Evolutionary conservation across 1,284 basidiomycete species (phyloP), one percentile per base, ranked within the genome.

Genomic region (Phellinidium pouzarii): DNA sequence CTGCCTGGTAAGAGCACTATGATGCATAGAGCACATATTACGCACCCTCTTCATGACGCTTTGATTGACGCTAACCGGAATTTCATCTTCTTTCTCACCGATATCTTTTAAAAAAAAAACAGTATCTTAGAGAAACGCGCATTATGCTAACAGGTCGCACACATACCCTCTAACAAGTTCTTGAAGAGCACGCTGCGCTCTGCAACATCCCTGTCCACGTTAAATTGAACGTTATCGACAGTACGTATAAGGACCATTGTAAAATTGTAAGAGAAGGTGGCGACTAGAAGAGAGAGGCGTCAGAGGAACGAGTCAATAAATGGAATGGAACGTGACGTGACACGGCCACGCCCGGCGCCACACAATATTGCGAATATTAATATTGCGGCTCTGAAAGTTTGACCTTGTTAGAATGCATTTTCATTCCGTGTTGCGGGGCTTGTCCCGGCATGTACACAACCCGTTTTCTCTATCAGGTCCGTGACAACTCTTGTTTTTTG

Each of bases 81-180:
- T 99, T 52, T 93, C 84, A 65, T 91, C 86, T 70, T 92, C 90
- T 54, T 71, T 85, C 70, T 93, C 91, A 61, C 92, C 93, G 50
- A 97, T 86, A 73, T 97, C 94, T 96, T 29, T 34, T 66, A 23
- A 55, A 59, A 57, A 34, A 40, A 57, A 54, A 41, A 48, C 49
- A 51, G 52, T 40, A 40, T 43, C 34, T 27, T 48, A 48, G 38
- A 31, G 49, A 51, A 61, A 58, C 58, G 12, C 45, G 29, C 17
- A 20, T 17, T 22, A 12, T n/a, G 3, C 14, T 14, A 23, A 57
- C 48, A 53, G 58, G 56, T 55, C 51, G 31, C 26, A 43, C 25
- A 65, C 74, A 64, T 66, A 94, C 95, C 95, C 72, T 99, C 96
- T 56, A 99, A 87, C 95, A 99, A 97, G 77, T 96, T 94, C 80